Evolutionary conservation across 2,329 filamentous ascomycete species (phyloP).

Genomic region (Claviceps spartinae): DNA sequence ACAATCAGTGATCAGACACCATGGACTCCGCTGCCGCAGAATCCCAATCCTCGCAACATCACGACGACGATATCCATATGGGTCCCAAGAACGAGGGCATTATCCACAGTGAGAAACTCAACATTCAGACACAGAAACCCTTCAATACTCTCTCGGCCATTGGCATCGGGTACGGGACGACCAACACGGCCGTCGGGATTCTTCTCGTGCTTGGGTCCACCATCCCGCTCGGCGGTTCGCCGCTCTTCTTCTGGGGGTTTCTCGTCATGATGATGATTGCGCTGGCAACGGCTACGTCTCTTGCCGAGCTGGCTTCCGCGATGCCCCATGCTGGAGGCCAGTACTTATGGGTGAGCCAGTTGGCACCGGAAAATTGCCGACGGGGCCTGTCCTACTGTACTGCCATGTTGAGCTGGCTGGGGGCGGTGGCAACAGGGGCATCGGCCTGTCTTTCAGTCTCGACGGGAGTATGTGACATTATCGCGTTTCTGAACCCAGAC

Average conservation of each 20-base stretch:
- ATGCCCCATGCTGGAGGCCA: slow-evolving; percentile 18
- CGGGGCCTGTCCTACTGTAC: slow-evolving; percentile 13
- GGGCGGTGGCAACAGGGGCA: slow-evolving; percentile 13
- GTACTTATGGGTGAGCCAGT: slow-evolving; percentile 14
- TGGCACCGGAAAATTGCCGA: slow-evolving; percentile 8
- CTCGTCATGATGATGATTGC: slow-evolving; percentile 12
- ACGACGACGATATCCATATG: neutral
- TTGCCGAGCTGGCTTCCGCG: slow-evolving; percentile 16
- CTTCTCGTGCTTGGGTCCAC: slow-evolving; percentile 12
- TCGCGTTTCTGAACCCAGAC: slow-evolving; percentile 11
- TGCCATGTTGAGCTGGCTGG: slow-evolving; percentile 15
- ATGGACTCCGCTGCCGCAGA: neutral
- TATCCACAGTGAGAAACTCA: slow-evolving; percentile 9
- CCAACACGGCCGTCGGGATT: slow-evolving; percentile 13
- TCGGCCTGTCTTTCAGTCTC: slow-evolving; percentile 14
- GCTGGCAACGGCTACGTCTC: slow-evolving; percentile 13
- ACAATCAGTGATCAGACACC: neutral
- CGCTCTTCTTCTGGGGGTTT: slow-evolving; percentile 15
- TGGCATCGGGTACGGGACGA: slow-evolving; percentile 15
- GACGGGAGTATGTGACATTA: slow-evolving; percentile 10
- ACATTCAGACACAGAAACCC: slow-evolving; percentile 18
- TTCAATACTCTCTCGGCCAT: slow-evolving; percentile 15
- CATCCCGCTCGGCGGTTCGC: slow-evolving; percentile 12
- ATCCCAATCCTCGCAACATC: neutral
- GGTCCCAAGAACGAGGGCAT: neutral